Conservation (phyloP, 1,139 yeast species). For the Hyphopichia burtonii region DNA sequence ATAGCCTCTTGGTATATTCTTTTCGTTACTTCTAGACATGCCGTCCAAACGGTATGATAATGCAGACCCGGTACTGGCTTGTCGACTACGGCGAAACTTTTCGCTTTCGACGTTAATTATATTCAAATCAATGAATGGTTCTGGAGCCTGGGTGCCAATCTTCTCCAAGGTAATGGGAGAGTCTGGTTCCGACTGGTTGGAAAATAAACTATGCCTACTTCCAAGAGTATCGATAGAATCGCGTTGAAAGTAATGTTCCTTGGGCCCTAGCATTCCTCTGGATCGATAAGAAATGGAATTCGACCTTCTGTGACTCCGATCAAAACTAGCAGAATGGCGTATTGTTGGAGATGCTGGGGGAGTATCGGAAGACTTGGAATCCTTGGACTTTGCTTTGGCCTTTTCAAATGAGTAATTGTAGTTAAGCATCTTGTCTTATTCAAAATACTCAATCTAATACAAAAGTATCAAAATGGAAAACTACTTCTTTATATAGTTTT, state of each 20-base stretch:
- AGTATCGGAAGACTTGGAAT: background rate
- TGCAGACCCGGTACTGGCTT: background rate
- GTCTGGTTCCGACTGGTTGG: conserved; percentile 9
- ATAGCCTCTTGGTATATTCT: background rate
- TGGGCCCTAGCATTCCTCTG: background rate
- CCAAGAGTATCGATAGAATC: background rate
- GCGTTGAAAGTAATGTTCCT: background rate
- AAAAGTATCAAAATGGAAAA: too few relatives aligned
- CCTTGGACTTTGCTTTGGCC: background rate
- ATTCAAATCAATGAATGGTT: conserved; percentile 17
- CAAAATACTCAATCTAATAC: too few relatives aligned
- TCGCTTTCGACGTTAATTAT: conserved; percentile 14
- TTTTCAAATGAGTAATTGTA: conserved; percentile 2
- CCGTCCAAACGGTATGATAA: background rate
- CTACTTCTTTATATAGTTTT: background rate
- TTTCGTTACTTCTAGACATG: background rate
- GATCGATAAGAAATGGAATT: background rate
- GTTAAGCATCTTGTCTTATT: background rate
- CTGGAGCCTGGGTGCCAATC: conserved; percentile 2
- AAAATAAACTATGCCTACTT: background rate
- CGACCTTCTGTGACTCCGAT: background rate
- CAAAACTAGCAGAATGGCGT: background rate
- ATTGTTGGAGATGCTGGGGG: background rate
- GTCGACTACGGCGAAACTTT: background rate
- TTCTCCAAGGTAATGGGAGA: conserved; percentile 6